Conservation (phyloP, 2,329 filamentous ascomycete genomes). For the Aureobasidium uvarum region DNA sequence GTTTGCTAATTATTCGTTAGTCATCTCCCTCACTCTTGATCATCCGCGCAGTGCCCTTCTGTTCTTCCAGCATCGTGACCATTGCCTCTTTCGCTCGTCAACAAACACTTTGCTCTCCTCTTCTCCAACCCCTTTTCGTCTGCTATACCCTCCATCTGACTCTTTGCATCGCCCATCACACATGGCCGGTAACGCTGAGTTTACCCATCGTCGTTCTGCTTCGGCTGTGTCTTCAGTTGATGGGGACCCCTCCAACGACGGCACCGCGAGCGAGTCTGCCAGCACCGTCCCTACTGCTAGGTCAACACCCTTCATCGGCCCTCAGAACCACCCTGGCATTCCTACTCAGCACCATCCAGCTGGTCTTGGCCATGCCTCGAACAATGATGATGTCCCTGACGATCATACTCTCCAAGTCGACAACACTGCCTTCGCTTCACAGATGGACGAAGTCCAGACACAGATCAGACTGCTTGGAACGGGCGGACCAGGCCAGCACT, state of each 20-base stretch:
- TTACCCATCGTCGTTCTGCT: not conserved
- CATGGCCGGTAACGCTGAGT: not conserved
- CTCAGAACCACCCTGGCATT: not conserved
- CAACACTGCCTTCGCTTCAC: not conserved
- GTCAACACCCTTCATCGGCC: conserved; percentile 1
- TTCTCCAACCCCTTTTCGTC: not conserved
- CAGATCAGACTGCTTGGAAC: not conserved
- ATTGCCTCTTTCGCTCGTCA: not conserved
- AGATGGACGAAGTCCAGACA: not conserved
- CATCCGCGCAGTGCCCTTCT: not conserved
- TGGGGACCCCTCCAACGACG: not conserved
- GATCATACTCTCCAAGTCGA: not conserved
- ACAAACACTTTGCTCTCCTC: not conserved
- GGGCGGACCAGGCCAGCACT: not conserved
- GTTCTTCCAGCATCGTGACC: not conserved
- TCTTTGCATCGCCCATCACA: not conserved
- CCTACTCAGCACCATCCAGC: conserved; percentile 1
- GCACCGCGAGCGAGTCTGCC: not conserved
- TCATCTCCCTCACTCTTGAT: not conserved
- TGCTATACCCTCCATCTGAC: not conserved
- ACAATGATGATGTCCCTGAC: not conserved
- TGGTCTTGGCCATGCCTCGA: not conserved
- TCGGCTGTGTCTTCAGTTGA: not conserved
- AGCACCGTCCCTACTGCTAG: not conserved
- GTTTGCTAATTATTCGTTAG: not conserved